A percentile compares a stretch with the other conserved stretches of the same genome.
Evolutionary conservation across 1,284 basidiomycete genomes (phyloP).

Genomic region (Jaminaea rosea): DNA sequence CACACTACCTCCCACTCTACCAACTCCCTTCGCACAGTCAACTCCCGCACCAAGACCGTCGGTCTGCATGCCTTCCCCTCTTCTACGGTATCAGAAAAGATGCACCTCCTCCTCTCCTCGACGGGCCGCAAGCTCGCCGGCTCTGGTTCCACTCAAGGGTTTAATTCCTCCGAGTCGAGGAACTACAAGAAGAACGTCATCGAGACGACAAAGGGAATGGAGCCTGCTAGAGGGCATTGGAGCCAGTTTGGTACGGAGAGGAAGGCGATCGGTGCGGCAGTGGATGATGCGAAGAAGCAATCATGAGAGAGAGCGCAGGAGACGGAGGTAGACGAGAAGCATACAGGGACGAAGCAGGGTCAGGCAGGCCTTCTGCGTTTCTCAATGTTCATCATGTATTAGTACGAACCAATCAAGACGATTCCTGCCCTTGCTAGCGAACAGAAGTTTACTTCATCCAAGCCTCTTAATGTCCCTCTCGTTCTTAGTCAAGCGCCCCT

Average conservation of each 20-base stretch:
- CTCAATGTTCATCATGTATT: too few species aligned
- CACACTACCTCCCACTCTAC: background rate
- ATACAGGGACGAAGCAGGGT: too few species aligned
- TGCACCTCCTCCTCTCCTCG: background rate
- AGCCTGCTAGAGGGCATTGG: background rate
- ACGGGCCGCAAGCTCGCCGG: background rate
- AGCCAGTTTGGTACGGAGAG: background rate
- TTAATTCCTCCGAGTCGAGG: background rate
- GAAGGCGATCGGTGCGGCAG: too few species aligned
- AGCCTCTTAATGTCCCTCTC: constrained; percentile 65
- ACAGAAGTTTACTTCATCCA: too few species aligned
- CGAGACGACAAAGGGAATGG: background rate
- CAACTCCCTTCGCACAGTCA: background rate
- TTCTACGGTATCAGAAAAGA: background rate
- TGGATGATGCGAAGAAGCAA: too few species aligned
- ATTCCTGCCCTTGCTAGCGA: too few species aligned
- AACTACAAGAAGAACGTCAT: background rate
- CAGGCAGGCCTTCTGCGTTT: too few species aligned
- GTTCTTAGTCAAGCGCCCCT: constrained; percentile 65
- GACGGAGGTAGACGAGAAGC: too few species aligned
- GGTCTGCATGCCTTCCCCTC: background rate
- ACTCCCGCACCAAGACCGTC: background rate
- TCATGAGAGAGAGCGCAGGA: too few species aligned
- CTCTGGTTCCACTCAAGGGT: background rate
- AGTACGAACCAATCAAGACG: too few species aligned